phyloP scores from a whole-genome alignment of 805 yeast species.

The Saccharomycopsis sp. region DNA sequence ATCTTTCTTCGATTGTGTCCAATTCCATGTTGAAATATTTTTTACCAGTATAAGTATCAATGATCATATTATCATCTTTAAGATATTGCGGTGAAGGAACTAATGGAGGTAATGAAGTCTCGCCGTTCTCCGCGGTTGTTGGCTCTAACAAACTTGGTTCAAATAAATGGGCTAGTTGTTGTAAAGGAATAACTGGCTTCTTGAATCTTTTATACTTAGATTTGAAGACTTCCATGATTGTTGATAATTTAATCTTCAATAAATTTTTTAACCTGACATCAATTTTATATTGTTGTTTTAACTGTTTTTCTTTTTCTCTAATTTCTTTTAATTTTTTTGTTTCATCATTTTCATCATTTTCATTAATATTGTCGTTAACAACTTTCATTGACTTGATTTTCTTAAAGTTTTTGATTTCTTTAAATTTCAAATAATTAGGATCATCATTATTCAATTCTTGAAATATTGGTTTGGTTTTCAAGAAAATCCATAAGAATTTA shows the following conservation, averaged over 20 bases:
- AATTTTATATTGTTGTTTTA: constrained; percentile 42
- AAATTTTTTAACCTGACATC: constrained; percentile 81
- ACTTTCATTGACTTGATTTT: constrained; percentile 49
- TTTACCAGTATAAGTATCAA: constrained; percentile 68
- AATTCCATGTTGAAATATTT: constrained; percentile 80
- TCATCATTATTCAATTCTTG: constrained; percentile 43
- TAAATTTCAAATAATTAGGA: constrained; percentile 25
- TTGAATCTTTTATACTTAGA: constrained; percentile 79
- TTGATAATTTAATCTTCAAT: constrained; percentile 75
- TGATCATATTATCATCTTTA: constrained; percentile 61
- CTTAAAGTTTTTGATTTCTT: constrained; percentile 23
- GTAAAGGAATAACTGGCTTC: constrained; percentile 83
- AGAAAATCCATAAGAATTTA: constrained; percentile 37
- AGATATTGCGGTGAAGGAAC: constrained; percentile 29
- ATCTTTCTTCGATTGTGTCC: constrained; percentile 85
- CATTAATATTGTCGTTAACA: constrained; percentile 72
- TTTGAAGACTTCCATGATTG: constrained; percentile 82
- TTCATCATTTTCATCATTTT: constrained; percentile 58
- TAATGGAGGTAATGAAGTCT: too few species aligned
- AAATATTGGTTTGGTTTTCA: constrained; percentile 66
- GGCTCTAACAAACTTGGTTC: constrained; percentile 34
- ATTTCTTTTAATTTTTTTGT: constrained; percentile 18
- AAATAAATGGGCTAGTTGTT: constrained; percentile 61
- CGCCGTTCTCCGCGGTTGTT: not conserved
- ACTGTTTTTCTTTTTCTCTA: constrained; percentile 29